phyloP scores from a whole-genome alignment of 805 yeast genomes.

The Saturnispora gosingensis region DNA sequence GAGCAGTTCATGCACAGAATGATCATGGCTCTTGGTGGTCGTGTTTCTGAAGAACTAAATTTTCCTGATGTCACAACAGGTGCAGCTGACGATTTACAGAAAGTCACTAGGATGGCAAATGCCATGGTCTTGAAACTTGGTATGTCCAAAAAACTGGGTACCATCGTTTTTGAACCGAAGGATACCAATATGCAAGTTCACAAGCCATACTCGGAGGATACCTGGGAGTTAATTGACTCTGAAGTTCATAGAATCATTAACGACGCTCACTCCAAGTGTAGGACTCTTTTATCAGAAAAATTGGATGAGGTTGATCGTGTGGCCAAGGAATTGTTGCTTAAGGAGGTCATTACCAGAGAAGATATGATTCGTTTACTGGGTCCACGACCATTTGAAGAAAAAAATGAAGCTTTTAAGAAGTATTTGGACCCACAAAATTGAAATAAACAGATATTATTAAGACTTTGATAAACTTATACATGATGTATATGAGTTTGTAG shows the following conservation, averaged over 20 bases:
- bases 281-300: conserved; percentile 56
- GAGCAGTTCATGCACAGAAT: conserved; percentile 75
- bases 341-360: conserved; percentile 88
- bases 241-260: conserved; percentile 75
- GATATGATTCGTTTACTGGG: conserved; percentile 89
- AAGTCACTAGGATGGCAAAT: conserved; percentile 88
- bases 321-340: conserved; percentile 75
- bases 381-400: conserved; percentile 84
- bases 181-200: conserved; percentile 40
- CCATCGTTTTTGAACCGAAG: conserved; percentile 64
- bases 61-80: conserved; percentile 92
- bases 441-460: neutral
- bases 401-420: conserved; percentile 83
- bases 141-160: conserved; percentile 84
- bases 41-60: conserved; percentile 92
- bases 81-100: conserved; percentile 93
- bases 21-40: conserved; percentile 96
- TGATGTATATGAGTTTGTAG: neutral
- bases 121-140: conserved; percentile 90
- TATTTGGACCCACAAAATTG: conserved; percentile 29
- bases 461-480: neutral
- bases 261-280: conserved; percentile 68
- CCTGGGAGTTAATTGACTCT: conserved; percentile 69
- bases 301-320: conserved; percentile 70
- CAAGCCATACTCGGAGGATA: conserved; percentile 85